phyloP scores from a whole-genome alignment of 2,329 filamentous ascomycete species.

The Apiospora arundinis region DNA sequence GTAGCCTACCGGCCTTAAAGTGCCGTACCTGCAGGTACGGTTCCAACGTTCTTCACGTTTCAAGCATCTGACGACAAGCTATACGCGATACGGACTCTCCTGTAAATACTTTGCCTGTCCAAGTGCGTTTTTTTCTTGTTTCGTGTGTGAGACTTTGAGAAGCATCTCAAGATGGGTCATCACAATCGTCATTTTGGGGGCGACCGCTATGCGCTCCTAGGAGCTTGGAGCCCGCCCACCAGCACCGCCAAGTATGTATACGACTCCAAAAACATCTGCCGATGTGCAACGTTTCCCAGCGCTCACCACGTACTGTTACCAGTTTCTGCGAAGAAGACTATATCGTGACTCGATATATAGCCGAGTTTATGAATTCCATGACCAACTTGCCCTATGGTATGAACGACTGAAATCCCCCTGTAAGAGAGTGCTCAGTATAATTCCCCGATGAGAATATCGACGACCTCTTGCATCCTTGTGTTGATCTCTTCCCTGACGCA shows the following conservation, averaged over 20 bases:
- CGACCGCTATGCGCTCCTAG: slow-evolving; percentile 41
- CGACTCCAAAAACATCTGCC: background rate
- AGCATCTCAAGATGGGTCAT: slow-evolving; percentile 37
- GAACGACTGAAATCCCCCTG: slow-evolving; percentile 21
- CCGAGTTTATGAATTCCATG: slow-evolving; percentile 59
- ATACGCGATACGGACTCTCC: background rate
- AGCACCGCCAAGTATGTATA: slow-evolving; percentile 46
- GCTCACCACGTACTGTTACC: background rate
- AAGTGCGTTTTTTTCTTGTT: slow-evolving; percentile 4
- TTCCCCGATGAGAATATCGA: background rate
- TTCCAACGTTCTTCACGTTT: slow-evolving; percentile 11
- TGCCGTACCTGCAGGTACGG: background rate
- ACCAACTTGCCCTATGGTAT: slow-evolving; percentile 57
- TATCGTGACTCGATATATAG: slow-evolving; percentile 56
- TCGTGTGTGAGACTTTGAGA: background rate
- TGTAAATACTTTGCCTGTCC: background rate
- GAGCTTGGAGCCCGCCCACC: slow-evolving; percentile 47
- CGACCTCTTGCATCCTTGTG: background rate
- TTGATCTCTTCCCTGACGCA: background rate
- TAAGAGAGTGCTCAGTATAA: background rate
- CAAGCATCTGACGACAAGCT: background rate
- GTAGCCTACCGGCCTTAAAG: slow-evolving; percentile 5
- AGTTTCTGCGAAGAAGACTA: slow-evolving; percentile 59
- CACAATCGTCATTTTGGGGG: slow-evolving; percentile 46
- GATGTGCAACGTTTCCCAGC: background rate